Percentiles rank a stretch among this genome's conserved stretches.
These are phyloP conservation scores for Pestalotiopsis sp. DNA, from an alignment of 2,329 filamentous ascomycete species.

Conservation along the genomic window DNA sequence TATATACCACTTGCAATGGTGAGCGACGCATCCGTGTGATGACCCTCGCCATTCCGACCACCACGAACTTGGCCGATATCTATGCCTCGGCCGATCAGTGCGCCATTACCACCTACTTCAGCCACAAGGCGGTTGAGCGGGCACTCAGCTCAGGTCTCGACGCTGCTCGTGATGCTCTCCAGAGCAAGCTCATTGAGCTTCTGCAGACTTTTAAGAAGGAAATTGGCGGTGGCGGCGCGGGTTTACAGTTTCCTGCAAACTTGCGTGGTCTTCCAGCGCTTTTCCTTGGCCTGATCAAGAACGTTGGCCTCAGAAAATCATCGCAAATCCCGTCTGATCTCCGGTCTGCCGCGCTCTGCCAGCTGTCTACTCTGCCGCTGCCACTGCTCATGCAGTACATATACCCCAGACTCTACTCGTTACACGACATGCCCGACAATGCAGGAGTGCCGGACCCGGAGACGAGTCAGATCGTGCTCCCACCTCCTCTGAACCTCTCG, in stretches of 20 bases:
- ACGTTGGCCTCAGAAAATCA: conserved; percentile 89
- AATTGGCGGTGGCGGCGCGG: conserved; percentile 82
- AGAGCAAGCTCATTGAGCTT: conserved; percentile 89
- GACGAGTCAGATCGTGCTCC: conserved; percentile 86
- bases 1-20: conserved; percentile 97
- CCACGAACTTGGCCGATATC: conserved; percentile 83
- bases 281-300: conserved; percentile 94
- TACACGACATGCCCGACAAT: conserved; percentile 95
- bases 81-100: conserved; percentile 95
- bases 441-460: conserved; percentile 82
- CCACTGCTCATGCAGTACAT: conserved; percentile 93
- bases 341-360: conserved; percentile 86
- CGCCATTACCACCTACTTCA: conserved; percentile 91
- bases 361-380: conserved; percentile 89
- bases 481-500: conserved; percentile 80
- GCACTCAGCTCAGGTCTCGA: conserved; percentile 84
- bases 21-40: conserved; percentile 93
- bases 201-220: conserved; percentile 97
- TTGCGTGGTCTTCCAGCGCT: conserved; percentile 83
- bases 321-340: conserved; percentile 93
- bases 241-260: conserved; percentile 92
- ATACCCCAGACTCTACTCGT: conserved; percentile 79
- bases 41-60: conserved; percentile 90
- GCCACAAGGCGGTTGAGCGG: conserved; percentile 95
- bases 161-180: conserved; percentile 84